Evolutionary conservation across 2,329 filamentous ascomycete genomes (phyloP).

Genomic region (Hymenoscyphus fraxineus): DNA sequence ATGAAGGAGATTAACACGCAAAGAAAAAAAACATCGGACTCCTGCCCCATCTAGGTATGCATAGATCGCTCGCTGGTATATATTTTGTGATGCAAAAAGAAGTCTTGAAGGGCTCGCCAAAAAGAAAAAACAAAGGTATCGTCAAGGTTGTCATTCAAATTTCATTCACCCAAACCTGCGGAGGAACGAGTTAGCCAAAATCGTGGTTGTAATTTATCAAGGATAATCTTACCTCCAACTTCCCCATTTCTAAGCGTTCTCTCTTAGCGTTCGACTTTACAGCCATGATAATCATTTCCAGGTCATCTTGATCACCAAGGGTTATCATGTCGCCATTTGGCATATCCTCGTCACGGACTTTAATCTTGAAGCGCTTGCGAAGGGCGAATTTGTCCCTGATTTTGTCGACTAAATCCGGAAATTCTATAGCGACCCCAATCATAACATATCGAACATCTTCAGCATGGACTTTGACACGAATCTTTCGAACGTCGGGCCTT

Average conservation of each 20-base stretch:
- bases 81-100: conserved; percentile 19
- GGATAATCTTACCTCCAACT: conserved; percentile 77
- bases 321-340: conserved; percentile 88
- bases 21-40: conserved; percentile 9
- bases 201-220: background rate
- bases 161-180: conserved; percentile 33
- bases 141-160: conserved; percentile 22
- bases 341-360: conserved; percentile 75
- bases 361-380: conserved; percentile 77
- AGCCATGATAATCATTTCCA: conserved; percentile 78
- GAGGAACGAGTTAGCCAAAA: conserved; percentile 17
- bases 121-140: conserved; percentile 15
- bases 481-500: conserved; percentile 66
- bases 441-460: conserved; percentile 93
- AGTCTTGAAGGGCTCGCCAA: conserved; percentile 11
- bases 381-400: conserved; percentile 86
- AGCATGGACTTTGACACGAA: conserved; percentile 87
- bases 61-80: conserved; percentile 31
- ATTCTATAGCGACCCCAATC: conserved; percentile 69
- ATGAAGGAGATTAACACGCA: background rate
- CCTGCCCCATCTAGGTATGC: conserved; percentile 24
- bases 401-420: conserved; percentile 70
- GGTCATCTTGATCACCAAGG: conserved; percentile 91
- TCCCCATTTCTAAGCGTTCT: conserved; percentile 77
- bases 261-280: conserved; percentile 66